Evolutionary conservation across 2,329 filamentous ascomycete species (phyloP), one percentile per base, ranked within the genome.

Genomic region (Xylaria multiplex): DNA sequence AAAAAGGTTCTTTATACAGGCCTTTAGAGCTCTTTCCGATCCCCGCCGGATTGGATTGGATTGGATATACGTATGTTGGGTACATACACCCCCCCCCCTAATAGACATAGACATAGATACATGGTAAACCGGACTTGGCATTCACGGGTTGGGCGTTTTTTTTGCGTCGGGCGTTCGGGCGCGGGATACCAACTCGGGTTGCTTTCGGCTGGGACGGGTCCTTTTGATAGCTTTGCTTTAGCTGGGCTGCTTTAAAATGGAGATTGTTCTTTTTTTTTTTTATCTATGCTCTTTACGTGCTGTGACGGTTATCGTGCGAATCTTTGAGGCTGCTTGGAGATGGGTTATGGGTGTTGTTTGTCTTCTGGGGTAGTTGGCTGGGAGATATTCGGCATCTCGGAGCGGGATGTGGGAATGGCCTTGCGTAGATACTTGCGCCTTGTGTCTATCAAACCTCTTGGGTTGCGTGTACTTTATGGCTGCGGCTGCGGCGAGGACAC

Each of bases 111-210:
- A 32, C 35, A 14, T 55, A 27, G 52, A 55, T 55, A 32, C 27
- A 50, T 37, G 6, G 6, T 42, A 30, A 16, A 40, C 2, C 35
- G 45, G 14, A 27, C 27, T 27, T 43, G 14, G 56, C 22, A 8
- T 30, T 30, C 16, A 37, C 37, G 9, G 27, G 11, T n/a, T 24
- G 30, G 13, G n/a, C 30, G 8, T 27, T 59, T 58, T 19, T 19
- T 19, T 27, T 27, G 8, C 32, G 45, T 40, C 32, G 30, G 56
- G 56, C 19, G 56, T 50, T 59, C 30, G 6, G 56, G 22, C 13
- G 13, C 40, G 5, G 45, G 45, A 59, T 50, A 59, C 32, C 19
- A 50, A 50, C 19, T 49, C 13, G 11, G 7, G n/a, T n/a, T 50
- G 22, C 4, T 27, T 40, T 55, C 13, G 16, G 11, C 37, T 22